Evolutionary conservation across 2,329 filamentous ascomycete genomes (phyloP).

Genomic region (Ophiostoma perfectum): DNA sequence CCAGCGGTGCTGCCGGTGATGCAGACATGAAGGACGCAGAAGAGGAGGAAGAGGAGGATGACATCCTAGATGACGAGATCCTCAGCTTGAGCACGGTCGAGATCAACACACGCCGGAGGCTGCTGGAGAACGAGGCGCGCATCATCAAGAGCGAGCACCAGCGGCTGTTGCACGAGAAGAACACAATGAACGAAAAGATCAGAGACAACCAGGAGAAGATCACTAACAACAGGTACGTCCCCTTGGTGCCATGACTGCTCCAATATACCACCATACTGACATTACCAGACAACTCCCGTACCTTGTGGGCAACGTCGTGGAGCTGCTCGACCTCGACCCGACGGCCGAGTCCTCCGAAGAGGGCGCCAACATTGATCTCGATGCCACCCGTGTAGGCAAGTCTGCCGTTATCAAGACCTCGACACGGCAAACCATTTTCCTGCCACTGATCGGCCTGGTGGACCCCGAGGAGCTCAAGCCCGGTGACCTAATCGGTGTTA

Average conservation of each 20-base stretch:
- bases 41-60: slow-evolving; percentile 62
- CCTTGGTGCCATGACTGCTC: no score
- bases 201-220: slow-evolving; percentile 99
- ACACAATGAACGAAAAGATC: slow-evolving; percentile 95
- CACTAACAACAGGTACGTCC: slow-evolving; percentile 84
- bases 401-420: slow-evolving; percentile 99
- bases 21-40: slow-evolving; percentile 85
- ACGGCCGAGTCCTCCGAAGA: slow-evolving; percentile 94
- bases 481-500: slow-evolving; percentile 93
- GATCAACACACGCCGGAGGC: slow-evolving; percentile 80
- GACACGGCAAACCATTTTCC: slow-evolving; percentile 95
- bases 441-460: slow-evolving; percentile 92
- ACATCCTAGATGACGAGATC: slow-evolving; percentile 88
- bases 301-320: slow-evolving; percentile 95
- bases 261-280: neutral
- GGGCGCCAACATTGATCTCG: slow-evolving; percentile 96
- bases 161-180: slow-evolving; percentile 89
- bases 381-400: slow-evolving; percentile 94
- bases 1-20: slow-evolving; percentile 59
- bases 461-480: slow-evolving; percentile 94
- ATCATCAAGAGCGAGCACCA: slow-evolving; percentile 99
- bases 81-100: slow-evolving; percentile 89
- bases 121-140: slow-evolving; percentile 94
- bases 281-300: slow-evolving; percentile 81
- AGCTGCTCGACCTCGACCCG: slow-evolving; percentile 92